Percentiles rank a stretch among this genome's conserved stretches.
Evolutionary conservation across 805 yeast genomes (phyloP).

Genomic region (Scheffersomyces lignosus): DNA sequence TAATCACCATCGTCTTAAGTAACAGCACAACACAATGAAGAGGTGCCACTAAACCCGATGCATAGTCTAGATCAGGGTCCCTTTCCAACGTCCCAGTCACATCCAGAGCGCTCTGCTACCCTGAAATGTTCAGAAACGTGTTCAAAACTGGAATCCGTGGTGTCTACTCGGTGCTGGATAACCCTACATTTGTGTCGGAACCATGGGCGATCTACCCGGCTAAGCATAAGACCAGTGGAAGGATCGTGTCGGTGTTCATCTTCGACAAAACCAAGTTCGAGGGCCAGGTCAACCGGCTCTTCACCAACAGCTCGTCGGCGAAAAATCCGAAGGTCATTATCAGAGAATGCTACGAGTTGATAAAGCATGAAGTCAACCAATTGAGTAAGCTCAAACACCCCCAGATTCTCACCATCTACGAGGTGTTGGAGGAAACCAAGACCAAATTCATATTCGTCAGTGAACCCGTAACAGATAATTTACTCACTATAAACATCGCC

Average conservation of each 20-base stretch:
- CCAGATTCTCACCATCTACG: conserved; percentile 75
- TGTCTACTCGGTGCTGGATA: conserved; percentile 64
- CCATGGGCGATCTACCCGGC: conserved; percentile 89
- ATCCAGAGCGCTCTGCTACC: too few relatives aligned
- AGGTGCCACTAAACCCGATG: too few relatives aligned
- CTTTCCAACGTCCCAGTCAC: too few relatives aligned
- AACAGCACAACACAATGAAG: too few relatives aligned
- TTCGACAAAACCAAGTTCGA: conserved; percentile 82
- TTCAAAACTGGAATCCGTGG: conserved; percentile 63
- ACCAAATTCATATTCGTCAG: conserved; percentile 78
- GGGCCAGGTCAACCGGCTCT: conserved; percentile 43
- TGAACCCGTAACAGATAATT: conserved; percentile 66
- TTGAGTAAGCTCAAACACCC: conserved; percentile 89
- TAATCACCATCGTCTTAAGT: too few relatives aligned
- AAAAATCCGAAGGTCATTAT: conserved; percentile 49
- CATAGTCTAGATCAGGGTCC: too few relatives aligned
- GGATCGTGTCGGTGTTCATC: conserved; percentile 76
- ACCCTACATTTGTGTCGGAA: conserved; percentile 70
- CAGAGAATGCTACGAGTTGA: conserved; percentile 63
- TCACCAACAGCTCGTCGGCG: conserved; percentile 30
- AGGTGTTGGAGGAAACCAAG: conserved; percentile 86
- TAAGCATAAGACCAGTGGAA: conserved; percentile 61
- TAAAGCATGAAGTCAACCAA: conserved; percentile 67
- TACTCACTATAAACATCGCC: conserved; percentile 37
- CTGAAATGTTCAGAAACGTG: conserved; percentile 51